Base-by-base conservation (phyloP, 805 yeast genomes). In the Suhomyces kilbournensis region DNA sequence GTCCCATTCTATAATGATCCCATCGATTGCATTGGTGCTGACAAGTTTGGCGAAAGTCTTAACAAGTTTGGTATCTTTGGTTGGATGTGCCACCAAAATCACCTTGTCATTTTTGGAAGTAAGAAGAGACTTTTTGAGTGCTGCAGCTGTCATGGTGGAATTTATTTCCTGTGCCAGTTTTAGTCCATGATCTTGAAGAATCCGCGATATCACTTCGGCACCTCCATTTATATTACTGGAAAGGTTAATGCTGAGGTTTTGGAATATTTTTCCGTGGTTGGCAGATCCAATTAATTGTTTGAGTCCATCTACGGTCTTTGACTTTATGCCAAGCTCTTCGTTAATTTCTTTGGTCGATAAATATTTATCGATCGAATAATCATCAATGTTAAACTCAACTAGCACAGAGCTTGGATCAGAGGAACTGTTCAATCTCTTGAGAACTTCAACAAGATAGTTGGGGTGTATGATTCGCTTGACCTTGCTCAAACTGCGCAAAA, bases 151-250 rank as follows among this genome's bases (percentile, higher is more conserved):
- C 39, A 60, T 59, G 30, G 54, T 55, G 8, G 54, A 56, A 14
- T 59, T 63, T 47, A 59, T 60, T 42, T 30, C 50, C 49, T 60
- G 65, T 46, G 59, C 55, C 20, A 76, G 58, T 32, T 57, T 58
- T 45, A 69, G 76, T 0, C 91, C 92, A 62, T 89, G 91, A 1
- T 84, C 78, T 34, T 66, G 69, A 7, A 88, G 69, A 22, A 89
- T 84, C 44, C 79, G 75, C 7, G 80, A 69, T 7, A 87, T 78
- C 2, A 83, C 76, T 0, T 76, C 76, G 4, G 75, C 64, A 0
- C 90, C 88, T 34, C 90, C 92, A 14, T 82, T 80, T 23, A 86
- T 74, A 32, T 76, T 78, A 0, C 80, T 59, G 0, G 90, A 80
- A 6, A 88, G 68, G 58, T 83, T 81, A 58, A 89, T 72, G 4